These are phyloP conservation scores for Corymbia citriodora DNA, from an alignment of 441 rosid genomes.

Conservation along the genomic window DNA sequence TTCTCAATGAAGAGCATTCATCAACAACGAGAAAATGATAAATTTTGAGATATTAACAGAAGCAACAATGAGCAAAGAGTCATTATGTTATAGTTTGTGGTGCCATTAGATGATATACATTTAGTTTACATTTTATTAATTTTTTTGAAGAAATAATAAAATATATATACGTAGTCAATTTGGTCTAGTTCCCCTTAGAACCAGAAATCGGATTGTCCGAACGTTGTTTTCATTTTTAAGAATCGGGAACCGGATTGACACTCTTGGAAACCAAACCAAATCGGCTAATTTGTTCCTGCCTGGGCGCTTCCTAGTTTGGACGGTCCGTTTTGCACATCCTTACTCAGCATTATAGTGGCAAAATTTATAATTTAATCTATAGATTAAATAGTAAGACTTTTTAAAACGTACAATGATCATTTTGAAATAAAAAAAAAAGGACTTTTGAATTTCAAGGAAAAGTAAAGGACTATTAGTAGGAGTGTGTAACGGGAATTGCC, in stretches of 20 bases:
- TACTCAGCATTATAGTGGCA: background rate
- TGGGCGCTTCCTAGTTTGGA: fast-evolving
- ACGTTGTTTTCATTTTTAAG: no score
- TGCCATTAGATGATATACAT: background rate
- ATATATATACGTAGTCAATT: no score
- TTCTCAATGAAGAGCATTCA: fast-evolving
- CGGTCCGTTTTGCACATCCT: fast-evolving
- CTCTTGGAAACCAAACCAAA: no score
- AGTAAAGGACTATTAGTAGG: background rate
- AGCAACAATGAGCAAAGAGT: no score
- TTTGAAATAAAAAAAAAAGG: background rate
- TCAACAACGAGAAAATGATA: no score
- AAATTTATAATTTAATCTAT: background rate
- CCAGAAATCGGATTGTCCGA: fast-evolving
- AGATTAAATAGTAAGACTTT: background rate
- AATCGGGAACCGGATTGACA: fast-evolving
- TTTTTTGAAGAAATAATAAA: background rate
- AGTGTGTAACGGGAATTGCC: no score
- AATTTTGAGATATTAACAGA: no score
- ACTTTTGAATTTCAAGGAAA: background rate
- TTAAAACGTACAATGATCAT: background rate
- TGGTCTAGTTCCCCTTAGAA: fast-evolving
- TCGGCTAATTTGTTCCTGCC: fast-evolving
- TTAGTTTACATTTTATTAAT: background rate
- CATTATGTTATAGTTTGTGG: fast-evolving